phyloP scores from a whole-genome alignment of 2,329 filamentous ascomycete genomes.

The Drechslera avenae region DNA sequence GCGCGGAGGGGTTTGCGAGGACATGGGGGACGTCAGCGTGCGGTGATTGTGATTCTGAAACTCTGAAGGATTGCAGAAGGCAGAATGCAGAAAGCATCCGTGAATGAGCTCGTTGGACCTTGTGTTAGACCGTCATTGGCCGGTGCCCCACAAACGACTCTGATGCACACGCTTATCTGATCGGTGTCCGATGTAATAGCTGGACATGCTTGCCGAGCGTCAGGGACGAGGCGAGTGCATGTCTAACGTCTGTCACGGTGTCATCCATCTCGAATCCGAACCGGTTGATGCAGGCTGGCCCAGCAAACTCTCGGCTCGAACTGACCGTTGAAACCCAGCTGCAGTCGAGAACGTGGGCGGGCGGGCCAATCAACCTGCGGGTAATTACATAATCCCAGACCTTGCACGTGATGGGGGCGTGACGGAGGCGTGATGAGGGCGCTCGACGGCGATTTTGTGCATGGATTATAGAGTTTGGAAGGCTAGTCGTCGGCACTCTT shows the following conservation, averaged over 20 bases:
- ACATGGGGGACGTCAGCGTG: conserved; percentile 22
- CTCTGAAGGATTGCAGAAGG: conserved; percentile 5
- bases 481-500: too few relatives aligned
- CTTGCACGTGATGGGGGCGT: too few relatives aligned
- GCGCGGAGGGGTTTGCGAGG: conserved; percentile 27
- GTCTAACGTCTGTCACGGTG: not conserved
- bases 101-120: conserved; percentile 1
- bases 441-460: too few relatives aligned
- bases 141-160: conserved; percentile 13
- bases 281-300: too few relatives aligned
- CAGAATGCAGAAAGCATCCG: conserved; percentile 2
- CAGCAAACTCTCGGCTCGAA: too few relatives aligned
- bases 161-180: not conserved
- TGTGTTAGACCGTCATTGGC: conserved; percentile 32
- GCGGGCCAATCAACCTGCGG: too few relatives aligned
- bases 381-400: too few relatives aligned
- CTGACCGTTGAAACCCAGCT: too few relatives aligned
- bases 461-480: too few relatives aligned
- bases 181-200: conserved; percentile 2
- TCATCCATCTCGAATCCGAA: too few relatives aligned
- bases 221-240: not conserved
- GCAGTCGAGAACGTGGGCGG: too few relatives aligned
- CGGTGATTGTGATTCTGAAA: conserved; percentile 7
- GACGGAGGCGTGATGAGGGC: too few relatives aligned
- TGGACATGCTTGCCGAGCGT: not conserved